Evolutionary conservation across 306 rosid species (phyloP), one percentile per base, ranked within the genome.

Genomic region (Quercus engelmannii): DNA sequence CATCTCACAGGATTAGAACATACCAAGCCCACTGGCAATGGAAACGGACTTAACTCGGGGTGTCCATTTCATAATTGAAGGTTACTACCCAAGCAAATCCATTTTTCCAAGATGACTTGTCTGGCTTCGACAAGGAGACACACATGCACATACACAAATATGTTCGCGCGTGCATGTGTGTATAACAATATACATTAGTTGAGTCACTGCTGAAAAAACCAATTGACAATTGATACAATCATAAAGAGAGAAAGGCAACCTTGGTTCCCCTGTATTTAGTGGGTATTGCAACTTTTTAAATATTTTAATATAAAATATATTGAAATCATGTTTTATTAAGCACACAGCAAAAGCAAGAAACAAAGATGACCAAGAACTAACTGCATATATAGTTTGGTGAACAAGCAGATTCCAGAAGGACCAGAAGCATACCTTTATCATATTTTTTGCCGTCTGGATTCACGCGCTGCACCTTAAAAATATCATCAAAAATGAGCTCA

Each of bases 361-460:
- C 43, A 54, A 72, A 73, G 14, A 19, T 10, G 4, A 33, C 52
- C 52, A 33, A 33, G 71, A 31, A 67, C 49, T 67, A 33, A 35
- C 51, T 31, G 51, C 49, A 9, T 33, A 8, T 33, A 19, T 33
- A 8, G 5, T 67, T 46, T 19, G n/a, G 52, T 21, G 55, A 20
- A 49, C 55, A 30, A 20, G 46, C 46, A 0, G 31, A 56, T 41
- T 63, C 20, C 4, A 19, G 1, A 46, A 23, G 73, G 26, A 3
- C 62, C 38, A 59, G 58, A 43, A 65, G 46, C 82, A 62, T 82
- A 93, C 99, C 98, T 56, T 86, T 92, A 59, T 92, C 99, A 74
- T 90, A 95, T 85, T 89, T 92, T 85, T 89, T 90, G 49, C 99
- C 99, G 76, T 95, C 97, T 2, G 98, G 99, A 76, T 92, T 87